Conservation (phyloP, 345 rosid genomes). For the Gossypioides kirkii region DNA sequence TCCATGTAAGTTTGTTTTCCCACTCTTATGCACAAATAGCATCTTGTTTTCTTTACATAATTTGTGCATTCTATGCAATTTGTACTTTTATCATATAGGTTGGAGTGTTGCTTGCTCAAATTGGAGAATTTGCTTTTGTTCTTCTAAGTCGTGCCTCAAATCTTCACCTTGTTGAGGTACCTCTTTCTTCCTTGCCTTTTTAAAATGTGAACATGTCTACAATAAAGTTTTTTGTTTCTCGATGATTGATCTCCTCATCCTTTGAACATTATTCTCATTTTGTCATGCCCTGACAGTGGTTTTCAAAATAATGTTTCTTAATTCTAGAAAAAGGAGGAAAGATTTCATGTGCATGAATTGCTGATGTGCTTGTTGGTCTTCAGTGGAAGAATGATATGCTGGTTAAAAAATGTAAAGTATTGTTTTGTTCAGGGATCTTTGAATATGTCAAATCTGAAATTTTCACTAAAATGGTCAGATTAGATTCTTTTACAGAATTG, state of each 20-base stretch:
- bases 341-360: background rate
- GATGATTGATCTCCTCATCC: background rate
- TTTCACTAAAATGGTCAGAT: background rate
- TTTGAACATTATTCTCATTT: background rate
- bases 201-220: background rate
- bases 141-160: slow-evolving; percentile 92
- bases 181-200: slow-evolving; percentile 6
- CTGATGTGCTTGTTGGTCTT: background rate
- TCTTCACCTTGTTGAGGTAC: slow-evolving; percentile 86
- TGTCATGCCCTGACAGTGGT: background rate
- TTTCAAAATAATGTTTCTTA: background rate
- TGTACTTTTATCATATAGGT: slow-evolving; percentile 39
- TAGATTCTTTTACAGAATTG: background rate
- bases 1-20: slow-evolving; percentile 59
- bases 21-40: slow-evolving; percentile 3
- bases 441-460: background rate
- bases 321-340: background rate
- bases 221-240: background rate
- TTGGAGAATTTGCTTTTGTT: slow-evolving; percentile 98
- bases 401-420: background rate
- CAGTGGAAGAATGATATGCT: background rate
- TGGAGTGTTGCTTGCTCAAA: slow-evolving; percentile 90
- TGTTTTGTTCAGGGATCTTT: no score
- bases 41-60: background rate
- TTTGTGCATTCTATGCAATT: background rate